phyloP scores from a whole-genome alignment of 2,329 filamentous ascomycete species.

The Zymoseptoria pseudotritici region DNA sequence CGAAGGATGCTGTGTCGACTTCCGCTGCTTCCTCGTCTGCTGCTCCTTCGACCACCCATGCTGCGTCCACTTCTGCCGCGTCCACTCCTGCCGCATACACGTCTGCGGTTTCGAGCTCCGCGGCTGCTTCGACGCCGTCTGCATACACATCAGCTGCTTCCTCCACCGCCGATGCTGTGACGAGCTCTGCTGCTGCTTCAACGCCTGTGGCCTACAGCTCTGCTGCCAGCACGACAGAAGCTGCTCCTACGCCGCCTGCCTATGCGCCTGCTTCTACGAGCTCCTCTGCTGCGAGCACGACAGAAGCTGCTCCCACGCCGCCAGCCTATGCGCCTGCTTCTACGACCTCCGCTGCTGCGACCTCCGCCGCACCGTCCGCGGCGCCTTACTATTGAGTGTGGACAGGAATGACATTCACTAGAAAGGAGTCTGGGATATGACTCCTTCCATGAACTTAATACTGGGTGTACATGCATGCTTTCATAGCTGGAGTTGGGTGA shows the following conservation, averaged over 20 bases:
- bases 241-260: neutral
- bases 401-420: no score
- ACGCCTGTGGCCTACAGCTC: neutral
- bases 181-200: neutral
- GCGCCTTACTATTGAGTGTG: neutral
- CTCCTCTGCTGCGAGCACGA: neutral
- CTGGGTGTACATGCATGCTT: no score
- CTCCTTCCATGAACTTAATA: no score
- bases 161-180: neutral
- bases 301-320: neutral
- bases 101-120: neutral
- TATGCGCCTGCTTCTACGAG: neutral
- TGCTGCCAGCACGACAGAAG: neutral
- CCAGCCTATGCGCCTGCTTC: neutral
- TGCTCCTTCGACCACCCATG: neutral
- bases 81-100: neutral
- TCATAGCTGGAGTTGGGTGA: no score
- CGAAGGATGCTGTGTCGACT: neutral
- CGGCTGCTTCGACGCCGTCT: neutral
- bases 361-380: neutral
- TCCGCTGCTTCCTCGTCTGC: neutral
- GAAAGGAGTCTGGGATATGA: no score
- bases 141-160: neutral
- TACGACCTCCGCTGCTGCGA: neutral
- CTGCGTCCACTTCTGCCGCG: neutral